A percentile compares a stretch with the other conserved stretches of the same genome.
phyloP scores from a whole-genome alignment of 2,329 filamentous ascomycete genomes.

The Phialophora macrospora region DNA sequence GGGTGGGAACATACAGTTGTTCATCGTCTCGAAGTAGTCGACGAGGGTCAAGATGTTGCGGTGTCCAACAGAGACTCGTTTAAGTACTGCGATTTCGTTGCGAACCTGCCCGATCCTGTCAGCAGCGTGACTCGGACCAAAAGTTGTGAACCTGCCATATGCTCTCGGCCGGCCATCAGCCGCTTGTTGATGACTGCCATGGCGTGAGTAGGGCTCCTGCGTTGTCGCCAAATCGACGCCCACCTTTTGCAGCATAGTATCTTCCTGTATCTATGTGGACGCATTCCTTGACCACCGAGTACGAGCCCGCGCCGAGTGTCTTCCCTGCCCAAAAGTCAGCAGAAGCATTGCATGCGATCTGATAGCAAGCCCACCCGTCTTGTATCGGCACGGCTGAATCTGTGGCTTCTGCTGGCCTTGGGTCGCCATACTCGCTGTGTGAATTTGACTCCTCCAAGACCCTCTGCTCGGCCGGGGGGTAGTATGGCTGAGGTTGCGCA shows the following conservation, averaged over 20 bases:
- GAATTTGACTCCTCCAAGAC: neutral
- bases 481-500: neutral
- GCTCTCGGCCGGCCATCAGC: conserved; percentile 94
- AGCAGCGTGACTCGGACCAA: conserved; percentile 25
- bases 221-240: neutral
- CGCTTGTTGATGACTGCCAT: conserved; percentile 88
- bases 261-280: conserved; percentile 97
- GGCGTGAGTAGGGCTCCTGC: conserved; percentile 7
- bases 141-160: conserved; percentile 71
- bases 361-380: conserved; percentile 64
- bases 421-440: conserved; percentile 6
- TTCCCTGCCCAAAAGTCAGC: conserved; percentile 61
- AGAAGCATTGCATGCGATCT: neutral
- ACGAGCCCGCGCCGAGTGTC: conserved; percentile 93
- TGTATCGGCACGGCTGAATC: conserved; percentile 95
- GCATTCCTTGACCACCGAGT: conserved; percentile 98
- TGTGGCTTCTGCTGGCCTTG: conserved; percentile 55
- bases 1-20: conserved; percentile 68
- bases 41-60: conserved; percentile 97
- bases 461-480: neutral
- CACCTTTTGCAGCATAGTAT: conserved; percentile 89
- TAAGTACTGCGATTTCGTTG: conserved; percentile 97
- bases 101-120: conserved; percentile 67
- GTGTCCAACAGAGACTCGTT: conserved; percentile 98
- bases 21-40: conserved; percentile 99